A percentile compares a stretch with the other conserved stretches of the same genome.
These are phyloP conservation scores for Coemansia sp. DNA, from an alignment of 192 early-diverging fungal species.

Conservation along the genomic window DNA sequence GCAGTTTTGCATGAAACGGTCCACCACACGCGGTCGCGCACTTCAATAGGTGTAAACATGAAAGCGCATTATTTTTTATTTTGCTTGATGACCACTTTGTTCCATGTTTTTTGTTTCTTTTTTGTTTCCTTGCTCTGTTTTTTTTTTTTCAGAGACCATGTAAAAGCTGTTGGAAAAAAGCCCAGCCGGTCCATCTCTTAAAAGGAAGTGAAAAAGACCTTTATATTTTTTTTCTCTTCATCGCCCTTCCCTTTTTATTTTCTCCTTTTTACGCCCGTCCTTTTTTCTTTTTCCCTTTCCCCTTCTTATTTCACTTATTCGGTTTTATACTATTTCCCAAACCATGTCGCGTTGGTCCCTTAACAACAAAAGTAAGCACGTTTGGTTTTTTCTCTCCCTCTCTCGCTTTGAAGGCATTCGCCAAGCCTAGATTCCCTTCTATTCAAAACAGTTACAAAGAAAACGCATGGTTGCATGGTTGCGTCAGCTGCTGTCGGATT, in stretches of 20 bases:
- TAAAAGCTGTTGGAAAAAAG: not conserved
- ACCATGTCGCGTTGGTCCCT: slow-evolving; percentile 1
- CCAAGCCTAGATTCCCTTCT: too few relatives aligned
- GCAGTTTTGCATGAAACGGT: too few relatives aligned
- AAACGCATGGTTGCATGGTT: not conserved
- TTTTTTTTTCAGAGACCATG: not conserved
- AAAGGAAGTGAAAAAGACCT: too few relatives aligned
- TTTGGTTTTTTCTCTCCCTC: too few relatives aligned
- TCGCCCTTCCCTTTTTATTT: slow-evolving; percentile 1
- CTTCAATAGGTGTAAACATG: too few relatives aligned
- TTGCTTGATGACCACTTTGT: not conserved
- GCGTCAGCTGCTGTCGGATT: not conserved
- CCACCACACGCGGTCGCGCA: too few relatives aligned
- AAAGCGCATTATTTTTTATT: not conserved
- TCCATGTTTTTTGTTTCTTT: slow-evolving; percentile 11
- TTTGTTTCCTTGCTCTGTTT: not conserved
- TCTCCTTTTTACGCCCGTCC: slow-evolving; percentile 11
- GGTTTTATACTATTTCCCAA: not conserved
- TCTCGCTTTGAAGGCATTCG: too few relatives aligned
- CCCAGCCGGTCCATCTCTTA: not conserved
- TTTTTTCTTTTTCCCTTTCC: not conserved
- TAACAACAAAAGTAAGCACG: slow-evolving; percentile 4
- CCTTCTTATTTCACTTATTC: slow-evolving; percentile 4
- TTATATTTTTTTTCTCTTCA: slow-evolving; percentile 1
- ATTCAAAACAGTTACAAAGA: too few relatives aligned